Conservation (phyloP, 106 monocot genomes). For the Agapanthus africanus region DNA sequence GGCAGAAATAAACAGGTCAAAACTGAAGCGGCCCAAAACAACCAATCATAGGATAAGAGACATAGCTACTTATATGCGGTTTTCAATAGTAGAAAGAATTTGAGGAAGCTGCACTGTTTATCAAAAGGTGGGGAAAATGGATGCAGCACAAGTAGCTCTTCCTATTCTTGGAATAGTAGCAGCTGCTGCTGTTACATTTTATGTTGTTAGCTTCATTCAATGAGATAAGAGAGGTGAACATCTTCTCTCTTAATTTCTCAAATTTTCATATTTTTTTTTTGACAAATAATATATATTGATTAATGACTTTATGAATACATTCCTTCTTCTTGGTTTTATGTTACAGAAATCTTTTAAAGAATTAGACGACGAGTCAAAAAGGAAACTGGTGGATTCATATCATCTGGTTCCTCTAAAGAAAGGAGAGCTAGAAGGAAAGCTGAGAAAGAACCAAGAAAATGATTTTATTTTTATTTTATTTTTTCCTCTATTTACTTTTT, state of each 20-base stretch:
- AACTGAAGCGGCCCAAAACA: no score
- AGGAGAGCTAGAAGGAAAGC: constrained; percentile 42
- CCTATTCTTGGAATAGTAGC: constrained; percentile 60
- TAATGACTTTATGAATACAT: neutral
- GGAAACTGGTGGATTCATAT: constrained; percentile 21
- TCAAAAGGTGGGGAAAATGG: no score
- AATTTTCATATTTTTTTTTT: neutral
- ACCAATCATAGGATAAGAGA: no score
- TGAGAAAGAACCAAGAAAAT: constrained; percentile 34
- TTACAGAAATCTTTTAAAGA: constrained; percentile 45
- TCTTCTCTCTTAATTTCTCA: no score
- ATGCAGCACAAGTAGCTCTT: constrained; percentile 34
- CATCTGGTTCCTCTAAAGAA: constrained; percentile 40
- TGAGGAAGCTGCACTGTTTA: no score
- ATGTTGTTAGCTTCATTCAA: constrained; percentile 63
- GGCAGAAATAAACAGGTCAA: no score
- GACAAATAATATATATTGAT: no score
- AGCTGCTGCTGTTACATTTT: constrained; percentile 56
- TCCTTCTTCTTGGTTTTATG: neutral
- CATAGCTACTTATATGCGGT: no score
- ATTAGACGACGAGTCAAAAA: constrained; percentile 9
- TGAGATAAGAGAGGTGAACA: constrained; percentile 50
- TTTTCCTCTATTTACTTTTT: neutral
- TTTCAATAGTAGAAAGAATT: no score
- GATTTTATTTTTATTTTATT: neutral